Evolutionary conservation across 495 filamentous ascomycete genomes (phyloP), one percentile per base, ranked within the genome.

Genomic region (Antarctomyces pellizariae): DNA sequence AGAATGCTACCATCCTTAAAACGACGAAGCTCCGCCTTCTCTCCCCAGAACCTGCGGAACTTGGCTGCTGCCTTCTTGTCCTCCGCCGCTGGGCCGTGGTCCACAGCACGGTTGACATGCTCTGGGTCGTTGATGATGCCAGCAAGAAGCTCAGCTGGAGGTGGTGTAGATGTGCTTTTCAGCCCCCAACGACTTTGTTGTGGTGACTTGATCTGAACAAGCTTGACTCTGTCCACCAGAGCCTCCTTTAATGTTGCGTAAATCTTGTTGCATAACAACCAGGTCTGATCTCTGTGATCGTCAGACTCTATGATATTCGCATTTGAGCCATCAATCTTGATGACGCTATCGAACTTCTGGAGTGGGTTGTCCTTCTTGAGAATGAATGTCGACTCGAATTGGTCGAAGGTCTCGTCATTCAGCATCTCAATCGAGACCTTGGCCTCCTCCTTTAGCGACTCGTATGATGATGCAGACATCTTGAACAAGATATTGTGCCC

Each of bases 401-500:
- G 72, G 39, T 92, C 78, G 27, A 66, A 62, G 11, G 62, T 46
- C n/a, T 56, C 58, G 36, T 86, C 65, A 32, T 68, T 71, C 9
- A 93, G 58, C 42, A 75, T 67, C n/a, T 54, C 57, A 13, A 86
- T 39, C 0, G 79, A 74, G 29, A 56, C 53, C 23, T 43, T 56
- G 8, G 80, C 78, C 40, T 93, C 79, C 22, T 71, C 63, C 26
- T 65, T 64, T 24, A 72, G 48, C 36, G 67, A 38, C 4, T 50
- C 43, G 40, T 90, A 90, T 5, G 80, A 84, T 74, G 75, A 92
- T 17, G 61, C 45, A 0, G 68, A 72, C 78, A 92, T 90, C 42
- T 92, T 93, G 52, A 72, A 95, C 9, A 91, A 56, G 20, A 95
- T 33, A 40, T 97, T 95, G 33, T 83, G 45, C 7, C 65, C 61